Evolutionary conservation across 1,284 basidiomycete species (phyloP).

Genomic region (Cerioporus squamosus): DNA sequence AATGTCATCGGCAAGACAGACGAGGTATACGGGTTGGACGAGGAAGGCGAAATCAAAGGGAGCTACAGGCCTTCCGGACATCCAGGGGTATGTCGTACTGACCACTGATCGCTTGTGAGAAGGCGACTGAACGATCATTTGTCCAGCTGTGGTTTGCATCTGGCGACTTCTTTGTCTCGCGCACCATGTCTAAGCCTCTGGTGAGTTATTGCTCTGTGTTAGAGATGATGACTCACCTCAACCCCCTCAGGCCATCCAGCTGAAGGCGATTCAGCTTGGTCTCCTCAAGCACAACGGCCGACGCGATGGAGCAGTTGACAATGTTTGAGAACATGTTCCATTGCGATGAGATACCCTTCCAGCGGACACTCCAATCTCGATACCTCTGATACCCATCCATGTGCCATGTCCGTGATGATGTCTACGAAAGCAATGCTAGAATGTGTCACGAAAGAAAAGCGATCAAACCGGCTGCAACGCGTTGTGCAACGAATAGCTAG

Average conservation of each 20-base stretch:
- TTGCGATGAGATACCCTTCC: background rate
- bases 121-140: background rate
- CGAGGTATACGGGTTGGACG: conserved; percentile 57
- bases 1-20: conserved; percentile 48
- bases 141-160: conserved; percentile 13
- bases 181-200: conserved; percentile 20
- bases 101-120: background rate
- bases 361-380: background rate
- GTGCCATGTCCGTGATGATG: background rate
- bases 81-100: conserved; percentile 32
- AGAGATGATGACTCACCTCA: background rate
- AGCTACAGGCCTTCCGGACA: conserved; percentile 38
- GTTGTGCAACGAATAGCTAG: conserved; percentile 32
- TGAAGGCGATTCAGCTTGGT: conserved; percentile 15
- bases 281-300: conserved; percentile 9
- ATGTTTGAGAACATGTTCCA: background rate
- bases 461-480: conserved; percentile 25
- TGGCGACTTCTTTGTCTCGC: conserved; percentile 22
- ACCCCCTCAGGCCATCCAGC: conserved; percentile 5
- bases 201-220: background rate
- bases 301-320: background rate
- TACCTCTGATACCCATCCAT: conserved; percentile 25
- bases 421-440: background rate
- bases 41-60: conserved; percentile 56
- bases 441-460: background rate